These are phyloP conservation scores for Aaosphaeria pasadenensis DNA, from an alignment of 2,329 filamentous ascomycete species.

Conservation along the genomic window DNA sequence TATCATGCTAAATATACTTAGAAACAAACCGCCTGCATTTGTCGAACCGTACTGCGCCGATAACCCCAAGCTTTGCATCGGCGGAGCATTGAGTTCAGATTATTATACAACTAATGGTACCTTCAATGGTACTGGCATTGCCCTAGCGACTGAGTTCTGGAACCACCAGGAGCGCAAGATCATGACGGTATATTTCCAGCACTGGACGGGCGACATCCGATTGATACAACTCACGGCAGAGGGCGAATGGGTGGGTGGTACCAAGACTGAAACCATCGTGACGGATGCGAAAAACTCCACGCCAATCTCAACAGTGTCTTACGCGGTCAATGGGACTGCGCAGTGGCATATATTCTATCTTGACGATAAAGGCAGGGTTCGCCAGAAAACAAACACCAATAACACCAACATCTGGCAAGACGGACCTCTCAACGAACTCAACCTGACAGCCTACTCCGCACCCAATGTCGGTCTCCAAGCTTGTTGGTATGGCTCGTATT, in stretches of 20 bases:
- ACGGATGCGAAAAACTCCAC: conserved; percentile 44
- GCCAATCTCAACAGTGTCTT: conserved; percentile 44
- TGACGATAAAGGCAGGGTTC: conserved; percentile 36
- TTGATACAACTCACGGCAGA: conserved; percentile 37
- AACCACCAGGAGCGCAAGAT: conserved; percentile 34
- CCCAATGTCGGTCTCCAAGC: conserved; percentile 86
- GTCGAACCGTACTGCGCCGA: conserved; percentile 21
- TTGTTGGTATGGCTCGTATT: conserved; percentile 71
- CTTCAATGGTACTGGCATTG: conserved; percentile 48
- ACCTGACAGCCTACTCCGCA: conserved; percentile 82
- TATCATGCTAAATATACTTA: not conserved
- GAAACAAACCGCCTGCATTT: not conserved
- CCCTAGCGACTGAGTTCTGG: conserved; percentile 45
- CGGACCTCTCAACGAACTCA: conserved; percentile 61
- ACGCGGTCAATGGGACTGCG: conserved; percentile 34
- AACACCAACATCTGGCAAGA: conserved; percentile 39
- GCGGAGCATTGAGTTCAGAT: conserved; percentile 36
- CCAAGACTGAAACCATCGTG: conserved; percentile 37
- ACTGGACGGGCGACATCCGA: conserved; percentile 43
- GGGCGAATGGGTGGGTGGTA: conserved; percentile 40
- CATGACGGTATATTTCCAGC: conserved; percentile 46
- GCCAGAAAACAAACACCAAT: conserved; percentile 40
- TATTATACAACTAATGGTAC: conserved; percentile 42
- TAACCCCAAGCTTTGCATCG: conserved; percentile 33
- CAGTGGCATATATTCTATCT: conserved; percentile 42